Evolutionary conservation across 2,329 filamentous ascomycete genomes (phyloP).

Genomic region (Metarhizium anisopliae): DNA sequence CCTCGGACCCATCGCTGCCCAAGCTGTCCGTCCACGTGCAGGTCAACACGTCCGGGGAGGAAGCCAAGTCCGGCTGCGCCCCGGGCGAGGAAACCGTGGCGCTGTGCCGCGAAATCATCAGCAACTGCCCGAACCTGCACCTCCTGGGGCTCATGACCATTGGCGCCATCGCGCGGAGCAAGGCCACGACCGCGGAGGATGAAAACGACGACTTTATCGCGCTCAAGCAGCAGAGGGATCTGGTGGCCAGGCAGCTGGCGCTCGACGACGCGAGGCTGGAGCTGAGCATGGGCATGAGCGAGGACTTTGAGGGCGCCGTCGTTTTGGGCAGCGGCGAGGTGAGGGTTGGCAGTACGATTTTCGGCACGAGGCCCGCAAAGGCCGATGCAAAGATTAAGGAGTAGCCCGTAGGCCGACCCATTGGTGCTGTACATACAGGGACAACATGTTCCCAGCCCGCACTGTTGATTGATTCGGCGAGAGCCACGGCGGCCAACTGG

Average conservation of each 20-base stretch:
- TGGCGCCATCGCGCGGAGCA: slow-evolving; percentile 80
- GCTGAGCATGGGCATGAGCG: slow-evolving; percentile 98
- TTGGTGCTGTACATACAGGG: too few relatives aligned
- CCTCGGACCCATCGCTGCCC: slow-evolving; percentile 26
- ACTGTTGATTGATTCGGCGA: too few relatives aligned
- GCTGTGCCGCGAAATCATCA: slow-evolving; percentile 61
- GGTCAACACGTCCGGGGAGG: slow-evolving; percentile 89
- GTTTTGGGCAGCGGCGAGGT: slow-evolving; percentile 79
- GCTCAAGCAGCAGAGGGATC: slow-evolving; percentile 61
- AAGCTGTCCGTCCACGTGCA: slow-evolving; percentile 75
- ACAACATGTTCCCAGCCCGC: too few relatives aligned
- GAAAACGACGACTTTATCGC: slow-evolving; percentile 84
- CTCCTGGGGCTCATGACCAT: slow-evolving; percentile 93
- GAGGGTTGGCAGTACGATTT: slow-evolving; percentile 87
- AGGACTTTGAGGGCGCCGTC: slow-evolving; percentile 88
- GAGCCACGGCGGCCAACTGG: too few relatives aligned
- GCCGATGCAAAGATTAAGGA: slow-evolving; percentile 63
- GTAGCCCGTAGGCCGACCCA: slow-evolving; percentile 14
- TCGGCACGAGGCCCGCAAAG: slow-evolving; percentile 73
- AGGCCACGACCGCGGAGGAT: slow-evolving; percentile 61
- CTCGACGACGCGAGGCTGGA: slow-evolving; percentile 53
- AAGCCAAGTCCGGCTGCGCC: slow-evolving; percentile 71
- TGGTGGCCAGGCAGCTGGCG: slow-evolving; percentile 47
- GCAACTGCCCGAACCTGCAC: slow-evolving; percentile 62
- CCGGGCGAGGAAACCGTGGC: slow-evolving; percentile 52